Conservation (phyloP, 2,329 filamentous ascomycete genomes). For the Chaetomiaceae sp. region DNA sequence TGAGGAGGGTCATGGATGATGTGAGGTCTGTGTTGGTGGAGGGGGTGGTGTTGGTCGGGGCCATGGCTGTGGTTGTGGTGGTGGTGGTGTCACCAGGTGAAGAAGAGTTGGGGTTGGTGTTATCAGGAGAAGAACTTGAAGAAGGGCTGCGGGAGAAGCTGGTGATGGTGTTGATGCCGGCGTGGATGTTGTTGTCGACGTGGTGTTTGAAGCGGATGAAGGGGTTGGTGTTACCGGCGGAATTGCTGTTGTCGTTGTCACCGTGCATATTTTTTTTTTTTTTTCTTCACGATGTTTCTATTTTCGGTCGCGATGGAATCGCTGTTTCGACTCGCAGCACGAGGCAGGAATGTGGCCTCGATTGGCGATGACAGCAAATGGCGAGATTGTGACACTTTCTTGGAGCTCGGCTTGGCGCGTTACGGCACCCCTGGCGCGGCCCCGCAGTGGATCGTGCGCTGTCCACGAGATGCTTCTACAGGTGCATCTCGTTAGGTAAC, state of each 20-base stretch:
- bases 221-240: slow-evolving; percentile 6
- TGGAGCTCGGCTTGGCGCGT: slow-evolving; percentile 7
- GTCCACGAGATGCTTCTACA: not conserved
- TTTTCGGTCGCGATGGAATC: not conserved
- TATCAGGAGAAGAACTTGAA: not conserved
- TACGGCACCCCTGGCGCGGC: not conserved
- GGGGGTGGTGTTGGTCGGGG: not conserved
- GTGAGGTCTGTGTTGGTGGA: not conserved
- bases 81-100: not conserved
- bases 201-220: slow-evolving; percentile 18
- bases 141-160: not conserved
- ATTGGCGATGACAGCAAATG: slow-evolving; percentile 10
- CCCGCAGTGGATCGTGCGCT: not conserved
- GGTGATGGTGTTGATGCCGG: slow-evolving; percentile 10
- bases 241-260: not conserved
- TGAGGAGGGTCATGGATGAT: not conserved
- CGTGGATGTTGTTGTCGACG: slow-evolving; percentile 17
- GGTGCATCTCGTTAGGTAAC: no score
- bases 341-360: not conserved
- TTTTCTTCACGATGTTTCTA: no score
- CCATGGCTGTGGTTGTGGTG: not conserved
- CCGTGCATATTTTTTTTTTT: no score
- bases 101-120: not conserved
- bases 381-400: slow-evolving; percentile 12
- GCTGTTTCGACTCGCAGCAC: not conserved